These are phyloP conservation scores for Closterium sp. DNA, from an alignment of 139 green algal species.

Conservation along the genomic window DNA sequence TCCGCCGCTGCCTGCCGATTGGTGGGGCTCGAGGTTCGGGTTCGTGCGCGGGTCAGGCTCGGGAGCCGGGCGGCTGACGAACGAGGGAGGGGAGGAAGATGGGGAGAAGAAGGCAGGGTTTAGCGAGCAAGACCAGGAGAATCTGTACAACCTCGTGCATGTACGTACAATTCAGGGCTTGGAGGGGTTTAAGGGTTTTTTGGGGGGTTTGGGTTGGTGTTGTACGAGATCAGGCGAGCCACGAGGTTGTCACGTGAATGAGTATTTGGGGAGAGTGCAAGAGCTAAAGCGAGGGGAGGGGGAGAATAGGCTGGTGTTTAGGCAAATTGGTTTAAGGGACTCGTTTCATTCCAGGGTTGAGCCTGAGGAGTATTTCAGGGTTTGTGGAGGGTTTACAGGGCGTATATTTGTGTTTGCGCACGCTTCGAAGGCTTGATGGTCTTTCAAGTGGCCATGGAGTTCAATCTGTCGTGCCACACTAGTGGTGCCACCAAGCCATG, in stretches of 20 bases:
- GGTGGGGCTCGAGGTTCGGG: constrained; percentile 40
- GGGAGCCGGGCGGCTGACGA: background rate
- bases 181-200: background rate
- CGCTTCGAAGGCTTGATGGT: constrained; percentile 30
- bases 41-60: constrained; percentile 33
- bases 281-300: background rate
- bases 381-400: too few species aligned
- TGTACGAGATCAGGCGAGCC: too few species aligned
- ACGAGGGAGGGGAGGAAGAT: constrained; percentile 1
- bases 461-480: constrained; percentile 27
- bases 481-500: background rate
- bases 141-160: constrained; percentile 74
- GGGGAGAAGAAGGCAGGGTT: constrained; percentile 62
- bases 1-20: background rate
- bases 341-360: too few species aligned
- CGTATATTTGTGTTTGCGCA: background rate
- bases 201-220: too few species aligned
- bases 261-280: too few species aligned
- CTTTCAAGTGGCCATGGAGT: background rate
- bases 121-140: constrained; percentile 78
- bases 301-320: background rate
- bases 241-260: too few species aligned
- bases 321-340: too few species aligned
- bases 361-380: too few species aligned
- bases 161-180: constrained; percentile 28